Base-by-base conservation (phyloP, 768 basidiomycete genomes). In the Suillus bovinus region DNA sequence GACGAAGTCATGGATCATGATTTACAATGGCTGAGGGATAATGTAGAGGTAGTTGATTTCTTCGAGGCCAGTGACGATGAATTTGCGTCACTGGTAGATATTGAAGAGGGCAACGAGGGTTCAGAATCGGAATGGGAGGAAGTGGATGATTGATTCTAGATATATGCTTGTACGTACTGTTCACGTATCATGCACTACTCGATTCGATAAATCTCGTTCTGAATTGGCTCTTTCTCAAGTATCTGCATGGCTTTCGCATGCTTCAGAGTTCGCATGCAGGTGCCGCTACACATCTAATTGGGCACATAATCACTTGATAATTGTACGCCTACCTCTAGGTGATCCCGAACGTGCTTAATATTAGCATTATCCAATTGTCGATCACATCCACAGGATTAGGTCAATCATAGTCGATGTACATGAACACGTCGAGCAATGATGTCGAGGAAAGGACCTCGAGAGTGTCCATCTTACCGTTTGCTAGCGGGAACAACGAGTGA, bases 11-110 rank as follows among this genome's bases (percentile, higher is more conserved):
- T 71, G 0, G 57, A 66, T 1, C 73, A 74, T 27, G 82, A 86
- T 14, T 77, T 79, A 64, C 69, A 69, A 44, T 90, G 87, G 88
- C 68, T 90, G 42, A 76, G 71, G 57, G 71, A 71, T 6, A 77
- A 88, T 65, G 56, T 86, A 57, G 80, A 84, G 61, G 74, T 74
- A 36, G 78, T 89, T 17, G 82, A 83, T 13, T 81, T 77, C 64
- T 89, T 86, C 63, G 86, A 85, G 61, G 79, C 84, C 38, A 86
- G 85, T 50, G 79, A 80, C 52, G 79, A 80, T 34, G 86, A 76
- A 20, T 76, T 72, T 46, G 63, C 38, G 17, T 24, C 36, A 38
- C 10, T 64, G 20, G 61, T 66, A 7, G 76, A 74, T 27, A 67
- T 67, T 16, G 76, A 72, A 6, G 72, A 74, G 41, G 2, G 44